phyloP scores from a whole-genome alignment of 768 basidiomycete genomes.

The Lanmaoa rubissima region DNA sequence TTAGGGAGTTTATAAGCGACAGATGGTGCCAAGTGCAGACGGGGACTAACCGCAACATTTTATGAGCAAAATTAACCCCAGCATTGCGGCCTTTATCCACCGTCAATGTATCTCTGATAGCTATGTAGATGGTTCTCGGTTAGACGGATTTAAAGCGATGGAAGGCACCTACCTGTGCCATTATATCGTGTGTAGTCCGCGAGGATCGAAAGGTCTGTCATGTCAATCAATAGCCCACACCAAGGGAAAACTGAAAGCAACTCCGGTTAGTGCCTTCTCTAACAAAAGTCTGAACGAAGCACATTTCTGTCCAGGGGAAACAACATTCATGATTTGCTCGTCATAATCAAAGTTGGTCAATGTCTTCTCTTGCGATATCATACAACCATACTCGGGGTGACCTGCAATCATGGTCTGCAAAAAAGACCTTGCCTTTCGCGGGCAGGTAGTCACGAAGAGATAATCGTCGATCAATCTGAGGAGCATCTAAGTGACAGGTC shows the following conservation, averaged over 20 bases:
- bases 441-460: constrained; percentile 75
- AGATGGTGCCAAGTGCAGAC: neutral
- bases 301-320: constrained; percentile 46
- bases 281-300: constrained; percentile 5
- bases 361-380: constrained; percentile 86
- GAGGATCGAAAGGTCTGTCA: constrained; percentile 70
- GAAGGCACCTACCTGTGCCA: constrained; percentile 47
- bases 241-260: constrained; percentile 76
- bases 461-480: constrained; percentile 95
- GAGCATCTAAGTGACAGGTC: constrained; percentile 50
- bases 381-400: constrained; percentile 93
- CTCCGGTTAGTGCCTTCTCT: neutral
- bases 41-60: constrained; percentile 69
- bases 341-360: constrained; percentile 80
- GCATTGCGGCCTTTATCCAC: constrained; percentile 64
- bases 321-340: constrained; percentile 51
- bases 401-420: constrained; percentile 76
- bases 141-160: neutral
- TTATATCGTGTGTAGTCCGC: constrained; percentile 75
- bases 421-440: constrained; percentile 60
- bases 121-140: constrained; percentile 36
- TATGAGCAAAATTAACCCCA: constrained; percentile 61
- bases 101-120: constrained; percentile 64
- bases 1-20: constrained; percentile 30
- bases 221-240: constrained; percentile 86